These are phyloP conservation scores for Populus ilicifolia DNA, from an alignment of 345 rosid genomes.

Conservation along the genomic window DNA sequence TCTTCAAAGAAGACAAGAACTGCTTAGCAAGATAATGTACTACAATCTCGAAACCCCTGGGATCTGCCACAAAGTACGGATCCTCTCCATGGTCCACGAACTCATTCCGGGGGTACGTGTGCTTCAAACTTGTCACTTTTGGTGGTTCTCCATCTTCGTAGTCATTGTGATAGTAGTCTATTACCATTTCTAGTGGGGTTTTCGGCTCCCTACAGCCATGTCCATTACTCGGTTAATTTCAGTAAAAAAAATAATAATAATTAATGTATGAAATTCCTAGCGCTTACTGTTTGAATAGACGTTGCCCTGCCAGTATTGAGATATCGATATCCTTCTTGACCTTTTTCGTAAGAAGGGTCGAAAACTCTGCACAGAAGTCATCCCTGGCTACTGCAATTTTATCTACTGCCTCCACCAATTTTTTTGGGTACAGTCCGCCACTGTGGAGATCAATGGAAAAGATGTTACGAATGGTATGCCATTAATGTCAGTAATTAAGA, in stretches of 20 bases:
- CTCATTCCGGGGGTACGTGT: constrained; percentile 22
- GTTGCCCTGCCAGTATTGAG: constrained; percentile 25
- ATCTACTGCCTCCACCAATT: neutral
- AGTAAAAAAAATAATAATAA: too few species aligned
- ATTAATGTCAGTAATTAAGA: neutral
- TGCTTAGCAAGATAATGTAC: constrained; percentile 25
- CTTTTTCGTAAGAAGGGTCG: constrained; percentile 3
- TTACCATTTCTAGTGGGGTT: constrained; percentile 36
- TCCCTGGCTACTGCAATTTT: constrained; percentile 9
- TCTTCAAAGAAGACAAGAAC: constrained; percentile 15
- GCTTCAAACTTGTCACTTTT: constrained; percentile 27
- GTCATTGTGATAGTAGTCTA: constrained; percentile 32
- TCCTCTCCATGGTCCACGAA: constrained; percentile 23
- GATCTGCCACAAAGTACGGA: constrained; percentile 27
- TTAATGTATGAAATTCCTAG: too few species aligned
- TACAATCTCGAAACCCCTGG: constrained; percentile 24
- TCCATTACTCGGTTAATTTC: neutral
- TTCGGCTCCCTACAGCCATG: constrained; percentile 16
- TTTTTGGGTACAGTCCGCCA: constrained; percentile 25
- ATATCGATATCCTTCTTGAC: constrained; percentile 10
- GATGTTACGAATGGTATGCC: neutral
- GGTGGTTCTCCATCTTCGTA: constrained; percentile 37
- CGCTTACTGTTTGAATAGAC: neutral
- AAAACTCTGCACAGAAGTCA: constrained; percentile 13
- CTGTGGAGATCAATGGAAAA: neutral